Evolutionary conservation across 2,329 filamentous ascomycete species (phyloP).

Genomic region (Phialophora verrucosa): DNA sequence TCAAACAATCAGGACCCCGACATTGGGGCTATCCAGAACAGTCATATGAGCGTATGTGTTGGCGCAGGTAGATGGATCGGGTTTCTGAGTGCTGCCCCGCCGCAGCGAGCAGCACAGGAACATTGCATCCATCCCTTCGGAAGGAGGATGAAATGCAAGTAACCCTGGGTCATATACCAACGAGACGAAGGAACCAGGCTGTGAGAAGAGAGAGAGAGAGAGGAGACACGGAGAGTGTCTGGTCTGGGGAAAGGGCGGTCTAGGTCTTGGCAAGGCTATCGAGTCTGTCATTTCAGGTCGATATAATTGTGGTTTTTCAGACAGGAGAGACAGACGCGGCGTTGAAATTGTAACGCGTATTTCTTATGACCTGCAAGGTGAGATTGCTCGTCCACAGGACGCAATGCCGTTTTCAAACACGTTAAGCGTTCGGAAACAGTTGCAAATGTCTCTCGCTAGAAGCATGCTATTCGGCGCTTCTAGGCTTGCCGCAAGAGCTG

Average conservation of each 20-base stretch:
- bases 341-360: neutral
- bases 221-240: neutral
- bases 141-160: neutral
- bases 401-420: neutral
- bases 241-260: conserved; percentile 1
- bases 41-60: neutral
- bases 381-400: neutral
- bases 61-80: neutral
- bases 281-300: neutral
- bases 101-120: neutral
- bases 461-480: neutral
- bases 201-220: neutral
- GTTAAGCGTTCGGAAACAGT: neutral
- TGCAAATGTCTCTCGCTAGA: neutral
- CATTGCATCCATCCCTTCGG: conserved; percentile 2
- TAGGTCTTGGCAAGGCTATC: conserved; percentile 12
- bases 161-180: neutral
- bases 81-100: neutral
- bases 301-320: neutral
- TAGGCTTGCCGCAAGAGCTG: neutral
- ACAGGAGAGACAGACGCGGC: neutral
- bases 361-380: neutral
- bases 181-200: neutral
- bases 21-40: conserved; percentile 59
- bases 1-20: conserved; percentile 58